phyloP scores from a whole-genome alignment of 352 stramenopile species.

The Phytophthora syringae region DNA sequence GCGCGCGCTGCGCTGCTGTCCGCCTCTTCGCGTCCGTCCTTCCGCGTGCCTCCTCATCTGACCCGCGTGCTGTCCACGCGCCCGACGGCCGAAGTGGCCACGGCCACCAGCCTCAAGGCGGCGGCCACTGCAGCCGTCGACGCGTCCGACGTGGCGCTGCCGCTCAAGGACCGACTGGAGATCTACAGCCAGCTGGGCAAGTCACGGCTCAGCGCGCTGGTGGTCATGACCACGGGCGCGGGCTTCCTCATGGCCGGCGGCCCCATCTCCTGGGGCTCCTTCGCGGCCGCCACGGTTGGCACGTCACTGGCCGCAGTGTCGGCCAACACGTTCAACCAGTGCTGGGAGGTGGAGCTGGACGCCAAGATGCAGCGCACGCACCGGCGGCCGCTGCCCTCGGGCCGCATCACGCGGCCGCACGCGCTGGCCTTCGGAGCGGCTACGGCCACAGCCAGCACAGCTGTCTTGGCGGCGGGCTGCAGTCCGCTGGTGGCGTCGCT shows the following conservation, averaged over 20 bases:
- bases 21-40: slow-evolving; percentile 13
- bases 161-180: slow-evolving; percentile 65
- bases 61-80: slow-evolving; percentile 71
- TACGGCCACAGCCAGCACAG: slow-evolving; percentile 89
- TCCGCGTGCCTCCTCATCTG: slow-evolving; percentile 31
- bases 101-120: slow-evolving; percentile 38
- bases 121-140: slow-evolving; percentile 34
- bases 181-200: slow-evolving; percentile 96
- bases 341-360: slow-evolving; percentile 96
- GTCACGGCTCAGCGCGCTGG: slow-evolving; percentile 93
- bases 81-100: slow-evolving; percentile 51
- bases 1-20: slow-evolving; percentile 19
- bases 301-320: slow-evolving; percentile 95
- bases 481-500: slow-evolving; percentile 96
- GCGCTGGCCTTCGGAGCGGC: slow-evolving; percentile 85
- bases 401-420: slow-evolving; percentile 77
- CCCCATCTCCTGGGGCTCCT: slow-evolving; percentile 89
- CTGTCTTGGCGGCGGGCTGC: slow-evolving; percentile 91
- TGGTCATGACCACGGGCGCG: slow-evolving; percentile 96
- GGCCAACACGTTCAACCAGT: slow-evolving; percentile 98
- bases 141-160: slow-evolving; percentile 31
- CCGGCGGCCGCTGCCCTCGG: slow-evolving; percentile 93
- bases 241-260: slow-evolving; percentile 97
- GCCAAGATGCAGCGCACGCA: slow-evolving; percentile 97
- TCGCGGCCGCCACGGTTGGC: slow-evolving; percentile 92